A percentile compares a stretch with the other conserved stretches of the same genome.
Conservation (phyloP, 2,329 filamentous ascomycete species). For the Fusarium gaditjirri region DNA sequence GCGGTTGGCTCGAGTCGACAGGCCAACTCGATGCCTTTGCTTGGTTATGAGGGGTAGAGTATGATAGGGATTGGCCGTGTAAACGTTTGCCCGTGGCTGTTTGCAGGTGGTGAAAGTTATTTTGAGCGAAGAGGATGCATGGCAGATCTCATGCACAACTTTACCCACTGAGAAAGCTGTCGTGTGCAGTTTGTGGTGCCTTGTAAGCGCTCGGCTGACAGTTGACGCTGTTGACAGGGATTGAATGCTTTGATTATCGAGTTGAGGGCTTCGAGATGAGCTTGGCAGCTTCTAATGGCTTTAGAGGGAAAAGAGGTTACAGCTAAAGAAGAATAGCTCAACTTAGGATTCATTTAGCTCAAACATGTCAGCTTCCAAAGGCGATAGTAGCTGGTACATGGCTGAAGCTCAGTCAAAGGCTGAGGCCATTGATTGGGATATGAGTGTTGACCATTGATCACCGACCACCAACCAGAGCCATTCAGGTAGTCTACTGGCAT, state of each 20-base stretch:
- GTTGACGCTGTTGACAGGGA: constrained; percentile 6
- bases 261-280: constrained; percentile 9
- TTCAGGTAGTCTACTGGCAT: neutral
- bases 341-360: neutral
- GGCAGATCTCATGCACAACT: constrained; percentile 21
- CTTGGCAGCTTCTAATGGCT: constrained; percentile 14
- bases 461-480: neutral
- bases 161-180: constrained; percentile 7
- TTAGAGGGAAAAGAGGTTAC: neutral
- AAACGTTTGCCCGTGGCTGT: constrained; percentile 10
- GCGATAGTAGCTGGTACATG: neutral
- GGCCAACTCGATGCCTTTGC: neutral
- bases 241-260: neutral
- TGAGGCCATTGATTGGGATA: constrained; percentile 26
- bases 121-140: constrained; percentile 2
- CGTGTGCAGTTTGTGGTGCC: constrained; percentile 9
- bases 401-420: constrained; percentile 25
- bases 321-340: neutral
- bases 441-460: constrained; percentile 3
- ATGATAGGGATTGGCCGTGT: constrained; percentile 26
- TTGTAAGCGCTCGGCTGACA: constrained; percentile 8
- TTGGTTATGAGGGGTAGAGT: constrained; percentile 25
- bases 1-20: constrained; percentile 22
- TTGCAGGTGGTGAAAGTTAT: constrained; percentile 7
- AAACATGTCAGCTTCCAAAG: neutral